Evolutionary conservation across 1,284 basidiomycete genomes (phyloP), one percentile per base, ranked within the genome.

Genomic region (Ceratobasidium sp.): DNA sequence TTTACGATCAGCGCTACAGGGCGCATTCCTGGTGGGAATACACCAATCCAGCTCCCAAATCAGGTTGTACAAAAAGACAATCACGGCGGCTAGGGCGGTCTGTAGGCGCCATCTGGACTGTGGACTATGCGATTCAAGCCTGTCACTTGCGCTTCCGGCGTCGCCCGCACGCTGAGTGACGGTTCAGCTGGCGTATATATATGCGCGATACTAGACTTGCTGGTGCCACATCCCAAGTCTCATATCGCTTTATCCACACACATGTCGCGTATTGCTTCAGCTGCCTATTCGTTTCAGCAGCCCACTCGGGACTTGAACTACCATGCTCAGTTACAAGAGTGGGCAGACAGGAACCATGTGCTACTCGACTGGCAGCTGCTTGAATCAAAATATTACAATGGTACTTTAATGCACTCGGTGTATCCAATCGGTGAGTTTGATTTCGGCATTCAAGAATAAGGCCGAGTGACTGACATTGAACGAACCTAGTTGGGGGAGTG

Each of bases 301-400:
- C 61, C 73, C 7, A 75, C 73, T 15, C 61, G 26, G 44, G 61
- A 54, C 17, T 48, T 66, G 48, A 66, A 66, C 62, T 46, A 50
- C 17, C 48, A 66, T 26, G 73, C 73, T 33, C 73, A 75, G 40
- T 23, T 75, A 17, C 73, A 75, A n/a, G 73, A 75, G 40, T 75
- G 73, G 61, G 73, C 73, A 15, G 62, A 66, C 62, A 65, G 66
- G 52, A 64, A 66, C 73, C 73, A 75, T 20, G 62, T 57, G 13
- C 15, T 42, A 1, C 73, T 75, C 38, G 73, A 75, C 9, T 75
- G 73, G 73, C 46, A 66, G 7, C 5, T 46, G 4, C 10, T 66
- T n/a, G 20, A n/a, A 12, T 23, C 61, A 10, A 44, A 75, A 50
- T 75, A 56, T 15, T 10, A 13, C 20, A 57, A 66, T 42, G 73